Conservation (phyloP, 805 yeast species). For the Pichia thaimueangensis region DNA sequence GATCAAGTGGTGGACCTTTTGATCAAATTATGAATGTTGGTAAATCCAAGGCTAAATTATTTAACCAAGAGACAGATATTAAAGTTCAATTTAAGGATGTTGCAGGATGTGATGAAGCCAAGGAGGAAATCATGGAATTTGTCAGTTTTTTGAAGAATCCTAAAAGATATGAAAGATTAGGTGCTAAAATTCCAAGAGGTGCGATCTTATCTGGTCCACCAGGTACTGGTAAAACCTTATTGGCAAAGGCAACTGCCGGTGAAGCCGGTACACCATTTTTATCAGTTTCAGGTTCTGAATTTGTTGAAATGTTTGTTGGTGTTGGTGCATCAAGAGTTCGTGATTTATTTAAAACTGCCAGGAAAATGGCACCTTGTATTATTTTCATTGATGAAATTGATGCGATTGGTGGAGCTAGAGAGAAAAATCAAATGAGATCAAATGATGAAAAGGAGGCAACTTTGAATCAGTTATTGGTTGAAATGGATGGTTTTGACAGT, state of each 20-base stretch:
- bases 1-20: conserved; percentile 63
- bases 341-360: conserved; percentile 85
- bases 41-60: conserved; percentile 82
- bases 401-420: conserved; percentile 93
- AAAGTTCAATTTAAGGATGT: conserved; percentile 88
- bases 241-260: conserved; percentile 98
- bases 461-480: conserved; percentile 89
- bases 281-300: conserved; percentile 95
- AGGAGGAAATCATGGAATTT: conserved; percentile 96
- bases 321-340: conserved; percentile 98
- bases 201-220: conserved; percentile 98
- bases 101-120: conserved; percentile 96
- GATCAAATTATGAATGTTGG: conserved; percentile 83
- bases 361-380: conserved; percentile 91
- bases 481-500: conserved; percentile 95
- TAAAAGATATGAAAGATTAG: conserved; percentile 79
- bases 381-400: conserved; percentile 98
- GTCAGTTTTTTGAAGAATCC: conserved; percentile 91
- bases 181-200: conserved; percentile 98
- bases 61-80: conserved; percentile 87
- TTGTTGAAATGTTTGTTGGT: conserved; percentile 98
- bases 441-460: conserved; percentile 98
- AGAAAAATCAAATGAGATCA: conserved; percentile 64
- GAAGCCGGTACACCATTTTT: conserved; percentile 97
- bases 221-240: conserved; percentile 96